Percentiles rank a stretch among this genome's conserved stretches.
Conservation (phyloP, 2,329 filamentous ascomycete species). For the Arthrobotrys sphaeroides region DNA sequence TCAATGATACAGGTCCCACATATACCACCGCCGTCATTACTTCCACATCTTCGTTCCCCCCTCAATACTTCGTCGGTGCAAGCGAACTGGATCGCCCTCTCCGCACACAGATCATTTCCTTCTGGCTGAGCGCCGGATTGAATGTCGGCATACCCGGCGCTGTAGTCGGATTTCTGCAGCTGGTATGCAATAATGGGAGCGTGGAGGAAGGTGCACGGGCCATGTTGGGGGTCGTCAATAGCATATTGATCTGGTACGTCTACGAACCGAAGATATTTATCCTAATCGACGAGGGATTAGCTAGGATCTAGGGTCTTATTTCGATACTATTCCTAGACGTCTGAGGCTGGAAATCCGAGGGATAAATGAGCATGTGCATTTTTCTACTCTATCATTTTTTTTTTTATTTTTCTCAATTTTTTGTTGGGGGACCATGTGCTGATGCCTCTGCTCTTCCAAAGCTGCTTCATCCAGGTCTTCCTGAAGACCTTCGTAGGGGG, state of each 20-base stretch:
- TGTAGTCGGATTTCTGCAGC: slow-evolving; percentile 5
- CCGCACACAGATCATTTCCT: slow-evolving; percentile 20
- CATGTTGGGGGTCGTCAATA: slow-evolving; percentile 38
- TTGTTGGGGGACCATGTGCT: slow-evolving; percentile 4
- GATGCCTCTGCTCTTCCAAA: not conserved
- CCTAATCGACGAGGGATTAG: slow-evolving; percentile 10
- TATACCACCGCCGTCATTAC: not conserved
- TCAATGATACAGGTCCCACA: not conserved
- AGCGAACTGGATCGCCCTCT: slow-evolving; percentile 5
- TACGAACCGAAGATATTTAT: slow-evolving; percentile 33
- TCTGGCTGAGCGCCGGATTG: slow-evolving; percentile 29
- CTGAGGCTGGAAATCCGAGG: slow-evolving; percentile 7
- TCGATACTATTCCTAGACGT: slow-evolving; percentile 19
- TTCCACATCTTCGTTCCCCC: not conserved
- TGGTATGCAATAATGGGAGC: slow-evolving; percentile 2
- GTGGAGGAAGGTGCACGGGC: slow-evolving; percentile 35
- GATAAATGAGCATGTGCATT: not conserved
- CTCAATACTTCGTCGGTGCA: not conserved
- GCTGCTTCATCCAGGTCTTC: slow-evolving; percentile 31
- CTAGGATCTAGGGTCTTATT: slow-evolving; percentile 7
- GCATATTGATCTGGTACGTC: slow-evolving; percentile 26
- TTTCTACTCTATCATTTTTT: not conserved
- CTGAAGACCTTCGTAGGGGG: slow-evolving; percentile 22
- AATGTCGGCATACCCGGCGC: slow-evolving; percentile 15
- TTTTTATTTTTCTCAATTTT: too few relatives aligned